phyloP scores from a whole-genome alignment of 345 rosid genomes.

The Microcos paniculata region DNA sequence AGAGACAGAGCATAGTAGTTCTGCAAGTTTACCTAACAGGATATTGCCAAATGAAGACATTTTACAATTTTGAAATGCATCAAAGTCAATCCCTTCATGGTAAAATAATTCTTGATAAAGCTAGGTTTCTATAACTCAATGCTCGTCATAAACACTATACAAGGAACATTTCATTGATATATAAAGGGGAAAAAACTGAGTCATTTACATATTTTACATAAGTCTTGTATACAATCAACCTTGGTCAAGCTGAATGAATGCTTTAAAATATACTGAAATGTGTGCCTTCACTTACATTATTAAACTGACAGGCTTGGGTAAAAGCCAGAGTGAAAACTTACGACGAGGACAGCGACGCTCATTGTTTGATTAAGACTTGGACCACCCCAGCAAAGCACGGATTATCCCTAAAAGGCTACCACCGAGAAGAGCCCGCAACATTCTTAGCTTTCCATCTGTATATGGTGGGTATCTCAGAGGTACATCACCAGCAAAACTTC shows the following conservation, averaged over 20 bases:
- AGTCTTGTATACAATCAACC: background rate
- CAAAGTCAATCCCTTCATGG: background rate
- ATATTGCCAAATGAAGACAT: background rate
- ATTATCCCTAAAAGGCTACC: conserved; percentile 48
- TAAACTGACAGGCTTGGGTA: background rate
- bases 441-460: conserved; percentile 51
- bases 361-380: conserved; percentile 28
- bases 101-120: background rate
- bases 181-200: background rate
- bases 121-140: too few relatives aligned
- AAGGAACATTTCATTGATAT: too few relatives aligned
- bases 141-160: too few relatives aligned
- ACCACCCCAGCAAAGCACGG: conserved; percentile 51
- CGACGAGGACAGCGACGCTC: background rate
- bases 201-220: background rate
- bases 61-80: background rate
- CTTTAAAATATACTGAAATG: background rate
- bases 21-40: background rate
- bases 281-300: background rate
- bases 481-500: conserved; percentile 63
- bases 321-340: background rate
- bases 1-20: background rate
- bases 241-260: background rate
- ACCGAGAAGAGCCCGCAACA: conserved; percentile 59
- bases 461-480: conserved; percentile 82